Evolutionary conservation across 805 yeast genomes (phyloP).

Genomic region (Metschnikowia bowlesiae): DNA sequence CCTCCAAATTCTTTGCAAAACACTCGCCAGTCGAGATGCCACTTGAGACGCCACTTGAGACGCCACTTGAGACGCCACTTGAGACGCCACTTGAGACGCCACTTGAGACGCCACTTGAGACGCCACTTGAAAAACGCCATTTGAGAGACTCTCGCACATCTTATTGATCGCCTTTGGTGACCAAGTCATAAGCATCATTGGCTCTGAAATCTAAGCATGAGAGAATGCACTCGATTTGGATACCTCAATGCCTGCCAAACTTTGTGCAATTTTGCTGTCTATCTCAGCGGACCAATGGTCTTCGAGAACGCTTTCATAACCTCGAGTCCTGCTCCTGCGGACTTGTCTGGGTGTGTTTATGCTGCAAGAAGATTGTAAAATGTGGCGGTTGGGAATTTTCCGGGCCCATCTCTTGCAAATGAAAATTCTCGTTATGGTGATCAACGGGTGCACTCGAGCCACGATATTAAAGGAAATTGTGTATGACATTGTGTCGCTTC

Average conservation of each 20-base stretch:
- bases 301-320: conserved; percentile 69
- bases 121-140: too few species aligned
- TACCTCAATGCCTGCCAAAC: conserved; percentile 13
- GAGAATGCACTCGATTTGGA: conserved; percentile 64
- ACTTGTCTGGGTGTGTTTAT: conserved; percentile 98
- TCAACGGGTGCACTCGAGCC: too few species aligned
- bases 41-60: conserved; percentile 12
- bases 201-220: conserved; percentile 97
- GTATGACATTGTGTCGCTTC: too few species aligned
- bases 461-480: too few species aligned
- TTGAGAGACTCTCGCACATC: conserved; percentile 80
- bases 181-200: conserved; percentile 90
- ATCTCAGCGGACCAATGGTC: conserved; percentile 31
- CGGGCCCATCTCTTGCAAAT: conserved; percentile 67
- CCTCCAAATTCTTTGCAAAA: conserved; percentile 87
- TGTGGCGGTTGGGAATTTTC: conserved; percentile 79
- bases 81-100: conserved; percentile 8
- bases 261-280: conserved; percentile 3
- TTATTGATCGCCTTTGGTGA: conserved; percentile 97
- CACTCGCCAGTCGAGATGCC: conserved; percentile 29
- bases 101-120: conserved; percentile 25
- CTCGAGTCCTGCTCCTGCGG: conserved; percentile 84
- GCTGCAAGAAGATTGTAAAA: conserved; percentile 80
- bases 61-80: conserved; percentile 22
- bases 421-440: conserved; percentile 56